Evolutionary conservation across 1,139 yeast species (phyloP), one percentile per base, ranked within the genome.

Genomic region (Suhomyces ambrosiae): DNA sequence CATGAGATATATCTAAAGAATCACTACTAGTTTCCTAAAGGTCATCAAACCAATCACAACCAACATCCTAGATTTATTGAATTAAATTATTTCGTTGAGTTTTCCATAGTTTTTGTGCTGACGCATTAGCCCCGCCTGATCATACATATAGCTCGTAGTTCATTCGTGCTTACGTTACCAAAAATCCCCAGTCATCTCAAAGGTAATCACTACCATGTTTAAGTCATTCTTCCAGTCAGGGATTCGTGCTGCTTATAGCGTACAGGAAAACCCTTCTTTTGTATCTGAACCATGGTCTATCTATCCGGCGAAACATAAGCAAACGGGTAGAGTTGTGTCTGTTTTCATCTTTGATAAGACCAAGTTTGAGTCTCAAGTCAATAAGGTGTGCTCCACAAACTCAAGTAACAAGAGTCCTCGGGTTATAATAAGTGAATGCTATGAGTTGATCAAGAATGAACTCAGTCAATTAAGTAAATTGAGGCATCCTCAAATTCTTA

Each of bases 271-370:
- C 44, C 85, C 95, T 0, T 66, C 86, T 6, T 87, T 90, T 57
- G 71, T 72, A 2, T 74, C 85, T 5, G 95, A 88, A 22, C 88
- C 95, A 12, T 92, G 97, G 97, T 61, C 80, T 8, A 79, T 92
- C 0, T 87, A 80, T 50, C 88, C 92, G 2, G 97, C 95, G 19
- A 86, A 84, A 51, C 81, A 79, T 36, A 80, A 80, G 47, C 65
- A 77, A 11, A 65, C 72, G 3, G 81, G 80, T 27, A 68, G 74
- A 37, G 54, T 66, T 39, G 95, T 82, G 1, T 85, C 96, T 6
- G 94, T 92, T 13, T 89, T 92, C 62, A 82, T 86, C 23, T 87
- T 90, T 54, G 96, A 87, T 58, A 92, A 90, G 65, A 78, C 83
- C 53, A 80, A 80, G 44, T 79, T 86, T 49, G 92, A 86, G 50